Base-by-base conservation (phyloP, 495 filamentous ascomycete genomes). In the Hypoxylon fuscum region DNA sequence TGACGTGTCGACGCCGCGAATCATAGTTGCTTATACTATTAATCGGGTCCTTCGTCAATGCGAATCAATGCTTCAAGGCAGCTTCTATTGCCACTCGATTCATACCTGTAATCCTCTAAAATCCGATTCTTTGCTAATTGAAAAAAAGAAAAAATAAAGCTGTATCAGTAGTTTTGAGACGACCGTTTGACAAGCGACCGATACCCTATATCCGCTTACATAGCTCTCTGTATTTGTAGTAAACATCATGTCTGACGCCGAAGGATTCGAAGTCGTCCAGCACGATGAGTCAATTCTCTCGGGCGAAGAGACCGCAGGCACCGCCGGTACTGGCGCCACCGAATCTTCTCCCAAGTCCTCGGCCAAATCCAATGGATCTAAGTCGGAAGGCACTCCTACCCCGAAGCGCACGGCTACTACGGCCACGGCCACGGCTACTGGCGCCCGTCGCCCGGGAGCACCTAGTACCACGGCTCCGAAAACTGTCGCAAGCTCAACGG, bases 241-340 rank as follows among this genome's bases (percentile, higher is more conserved):
- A n/a, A 63, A 50, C 68, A 71, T 27, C 68, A 80, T 81, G 77
- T 79, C 78, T 56, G 78, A 81, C 66, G 71, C 60, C 62, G 77
- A 79, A 27, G 69, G 69, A 42, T 68, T 74, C 59, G 76, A 78
- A 41, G 74, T 72, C 51, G 72, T 69, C 67, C 72, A 76, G 66
- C 74, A 73, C 44, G 66, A 69, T 11, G 75, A 75, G 52, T 77
- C 72, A 45, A 40, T 73, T 43, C 60, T 72, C 37, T 75, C 65
- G 18, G 67, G 58, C 27, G 69, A 72, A 32, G 72, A 73, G 44
- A 62, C 64, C 15, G 64, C 62, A n/a, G 64, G 64, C 59, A 55
- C 60, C 60, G 29, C 53, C 35, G 52, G 49, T 31, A 47, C 70
- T 62, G 58, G 60, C 51, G 54, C 64, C 9, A 57, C 76, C 21